Evolutionary conservation across 192 early-diverging fungal genomes (phyloP).

Genomic region (Phlyctochytrium arcticum): DNA sequence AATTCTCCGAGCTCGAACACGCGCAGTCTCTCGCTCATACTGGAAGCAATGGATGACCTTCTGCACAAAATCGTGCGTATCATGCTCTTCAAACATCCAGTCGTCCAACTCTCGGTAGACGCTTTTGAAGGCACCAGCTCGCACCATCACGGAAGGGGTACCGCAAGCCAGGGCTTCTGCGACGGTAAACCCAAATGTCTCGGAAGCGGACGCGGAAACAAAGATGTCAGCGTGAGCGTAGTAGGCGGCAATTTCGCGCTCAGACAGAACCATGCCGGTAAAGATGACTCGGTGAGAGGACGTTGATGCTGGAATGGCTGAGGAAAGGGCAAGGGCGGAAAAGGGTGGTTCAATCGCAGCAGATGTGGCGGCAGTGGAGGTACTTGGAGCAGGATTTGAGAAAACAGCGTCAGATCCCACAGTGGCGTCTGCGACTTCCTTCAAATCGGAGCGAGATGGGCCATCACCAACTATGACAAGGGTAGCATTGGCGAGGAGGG

Average conservation of each 20-base stretch:
- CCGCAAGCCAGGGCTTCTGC: constrained; percentile 52
- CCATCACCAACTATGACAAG: constrained; percentile 52
- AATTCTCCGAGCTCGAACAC: constrained; percentile 22
- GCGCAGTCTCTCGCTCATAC: constrained; percentile 13
- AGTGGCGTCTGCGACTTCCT: constrained; percentile 25
- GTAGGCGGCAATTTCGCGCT: constrained; percentile 27
- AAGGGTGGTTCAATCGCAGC: background rate
- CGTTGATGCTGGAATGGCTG: background rate
- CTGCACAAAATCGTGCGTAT: constrained; percentile 38
- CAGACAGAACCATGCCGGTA: constrained; percentile 45
- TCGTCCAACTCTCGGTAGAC: constrained; percentile 46
- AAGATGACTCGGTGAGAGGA: constrained; percentile 38
- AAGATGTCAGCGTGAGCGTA: constrained; percentile 46
- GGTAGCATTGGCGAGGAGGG: constrained; percentile 24
- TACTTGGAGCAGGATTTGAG: background rate
- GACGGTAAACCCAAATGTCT: constrained; percentile 57
- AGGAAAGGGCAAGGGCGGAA: background rate
- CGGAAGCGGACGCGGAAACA: constrained; percentile 46
- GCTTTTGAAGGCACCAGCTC: constrained; percentile 37
- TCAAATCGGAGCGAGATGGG: constrained; percentile 28
- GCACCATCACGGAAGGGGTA: constrained; percentile 44
- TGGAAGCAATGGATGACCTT: constrained; percentile 14
- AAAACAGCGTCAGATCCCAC: constrained; percentile 34
- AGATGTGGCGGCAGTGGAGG: background rate
- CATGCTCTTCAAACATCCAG: constrained; percentile 48